Conservation (phyloP, 2,329 filamentous ascomycete genomes). For the Pseudocercospora fijiensis region DNA sequence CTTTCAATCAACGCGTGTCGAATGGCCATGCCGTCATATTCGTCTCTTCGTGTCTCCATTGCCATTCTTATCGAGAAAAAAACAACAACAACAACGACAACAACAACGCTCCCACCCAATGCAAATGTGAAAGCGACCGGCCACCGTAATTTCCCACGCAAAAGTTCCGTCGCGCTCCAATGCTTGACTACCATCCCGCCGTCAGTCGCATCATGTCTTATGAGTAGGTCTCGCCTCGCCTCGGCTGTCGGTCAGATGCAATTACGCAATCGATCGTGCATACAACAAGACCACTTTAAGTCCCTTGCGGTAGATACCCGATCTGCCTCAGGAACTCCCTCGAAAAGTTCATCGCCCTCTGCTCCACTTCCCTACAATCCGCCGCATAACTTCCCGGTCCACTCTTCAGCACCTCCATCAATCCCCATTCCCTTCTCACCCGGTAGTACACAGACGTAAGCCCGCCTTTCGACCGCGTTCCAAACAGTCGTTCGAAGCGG, state of each 20-base stretch:
- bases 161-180: too few species aligned
- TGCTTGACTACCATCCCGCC: neutral
- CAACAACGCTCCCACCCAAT: neutral
- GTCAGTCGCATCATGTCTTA: neutral
- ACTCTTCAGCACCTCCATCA: conserved; percentile 37
- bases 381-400: conserved; percentile 29
- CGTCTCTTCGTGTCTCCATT: neutral
- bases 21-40: neutral
- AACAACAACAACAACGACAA: neutral
- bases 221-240: neutral
- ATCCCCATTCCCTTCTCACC: conserved; percentile 36
- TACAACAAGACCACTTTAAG: neutral
- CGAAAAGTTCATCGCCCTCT: conserved; percentile 32
- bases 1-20: neutral
- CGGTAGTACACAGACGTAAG: conserved; percentile 39
- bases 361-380: conserved; percentile 32
- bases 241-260: neutral
- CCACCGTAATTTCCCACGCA: neutral
- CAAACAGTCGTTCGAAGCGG: conserved; percentile 29
- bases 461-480: conserved; percentile 34
- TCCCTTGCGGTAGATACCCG: conserved; percentile 27
- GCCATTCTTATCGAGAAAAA: neutral
- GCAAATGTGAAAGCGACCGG: neutral
- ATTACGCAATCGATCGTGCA: neutral
- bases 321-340: conserved; percentile 33